A percentile compares a stretch with the other conserved stretches of the same genome.
phyloP scores from a whole-genome alignment of 306 rosid species.

The Corylus avellana region DNA sequence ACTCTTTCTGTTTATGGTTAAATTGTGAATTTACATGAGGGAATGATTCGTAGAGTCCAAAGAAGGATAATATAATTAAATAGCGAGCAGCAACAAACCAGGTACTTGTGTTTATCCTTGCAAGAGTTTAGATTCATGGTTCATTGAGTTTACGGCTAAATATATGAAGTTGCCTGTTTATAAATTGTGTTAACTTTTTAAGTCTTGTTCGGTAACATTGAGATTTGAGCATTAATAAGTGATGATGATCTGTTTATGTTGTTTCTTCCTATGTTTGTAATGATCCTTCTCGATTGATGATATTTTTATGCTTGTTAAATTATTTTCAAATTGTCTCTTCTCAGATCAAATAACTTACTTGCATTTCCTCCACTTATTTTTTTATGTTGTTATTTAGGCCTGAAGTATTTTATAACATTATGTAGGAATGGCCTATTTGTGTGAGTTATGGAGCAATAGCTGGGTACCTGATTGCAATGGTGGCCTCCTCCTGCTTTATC shows the following conservation, averaged over 20 bases:
- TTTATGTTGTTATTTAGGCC: slow-evolving; percentile 3
- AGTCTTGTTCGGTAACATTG: not conserved
- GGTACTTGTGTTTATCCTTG: not conserved
- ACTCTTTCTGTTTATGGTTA: not conserved
- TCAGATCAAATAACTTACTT: not conserved
- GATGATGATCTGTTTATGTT: not conserved
- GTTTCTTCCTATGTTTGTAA: not conserved
- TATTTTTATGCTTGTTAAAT: not conserved
- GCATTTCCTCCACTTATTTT: not conserved
- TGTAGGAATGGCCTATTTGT: slow-evolving; percentile 93
- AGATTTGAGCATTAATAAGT: not conserved
- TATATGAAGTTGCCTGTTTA: not conserved
- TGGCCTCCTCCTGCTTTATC: slow-evolving; percentile 52
- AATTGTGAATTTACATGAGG: not conserved
- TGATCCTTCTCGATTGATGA: not conserved
- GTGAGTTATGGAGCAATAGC: slow-evolving; percentile 75
- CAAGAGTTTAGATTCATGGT: not conserved
- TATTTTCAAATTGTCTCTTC: not conserved
- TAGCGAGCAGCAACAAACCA: not conserved
- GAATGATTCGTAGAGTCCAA: not conserved
- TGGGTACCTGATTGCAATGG: slow-evolving; percentile 60
- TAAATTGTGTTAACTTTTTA: not conserved
- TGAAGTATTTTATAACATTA: slow-evolving; percentile 12
- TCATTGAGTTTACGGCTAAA: no score
- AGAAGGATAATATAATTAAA: not conserved